Conservation (phyloP, 768 basidiomycete species). For the Mycena haematopus region DNA sequence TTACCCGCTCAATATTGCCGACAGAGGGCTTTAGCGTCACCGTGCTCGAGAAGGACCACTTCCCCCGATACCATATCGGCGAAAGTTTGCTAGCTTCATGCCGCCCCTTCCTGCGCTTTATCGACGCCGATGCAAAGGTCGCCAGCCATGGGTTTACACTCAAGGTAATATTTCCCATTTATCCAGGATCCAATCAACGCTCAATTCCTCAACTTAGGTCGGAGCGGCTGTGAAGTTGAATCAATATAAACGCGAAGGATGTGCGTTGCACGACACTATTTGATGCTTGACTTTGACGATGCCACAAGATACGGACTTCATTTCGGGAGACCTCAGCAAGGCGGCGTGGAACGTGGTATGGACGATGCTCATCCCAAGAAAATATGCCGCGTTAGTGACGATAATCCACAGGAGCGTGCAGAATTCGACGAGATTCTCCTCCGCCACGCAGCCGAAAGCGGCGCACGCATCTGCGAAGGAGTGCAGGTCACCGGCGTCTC, state of each 20-base stretch:
- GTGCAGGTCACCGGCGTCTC: slow-evolving; percentile 51
- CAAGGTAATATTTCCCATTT: slow-evolving; percentile 34
- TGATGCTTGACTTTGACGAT: not conserved
- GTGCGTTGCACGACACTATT: slow-evolving; percentile 33
- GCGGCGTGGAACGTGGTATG: slow-evolving; percentile 68
- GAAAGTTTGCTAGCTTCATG: slow-evolving; percentile 47
- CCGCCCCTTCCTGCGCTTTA: slow-evolving; percentile 42
- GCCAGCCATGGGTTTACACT: slow-evolving; percentile 38
- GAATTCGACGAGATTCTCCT: slow-evolving; percentile 66
- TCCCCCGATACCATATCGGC: slow-evolving; percentile 46
- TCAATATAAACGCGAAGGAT: slow-evolving; percentile 44
- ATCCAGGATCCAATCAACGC: no score
- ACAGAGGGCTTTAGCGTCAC: slow-evolving; percentile 38
- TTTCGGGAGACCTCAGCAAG: slow-evolving; percentile 54
- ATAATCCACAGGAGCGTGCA: no score
- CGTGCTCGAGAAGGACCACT: slow-evolving; percentile 36
- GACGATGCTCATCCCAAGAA: slow-evolving; percentile 9
- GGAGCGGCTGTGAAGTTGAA: slow-evolving; percentile 49
- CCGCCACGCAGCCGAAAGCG: slow-evolving; percentile 54
- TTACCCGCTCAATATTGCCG: not conserved
- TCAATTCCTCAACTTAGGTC: slow-evolving; percentile 32
- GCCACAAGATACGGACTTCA: slow-evolving; percentile 60
- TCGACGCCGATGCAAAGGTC: slow-evolving; percentile 44
- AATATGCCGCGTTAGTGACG: no score
- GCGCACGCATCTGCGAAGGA: slow-evolving; percentile 56